Base-by-base conservation (phyloP, 1,139 yeast genomes). In the Waltiozyma sp. region DNA sequence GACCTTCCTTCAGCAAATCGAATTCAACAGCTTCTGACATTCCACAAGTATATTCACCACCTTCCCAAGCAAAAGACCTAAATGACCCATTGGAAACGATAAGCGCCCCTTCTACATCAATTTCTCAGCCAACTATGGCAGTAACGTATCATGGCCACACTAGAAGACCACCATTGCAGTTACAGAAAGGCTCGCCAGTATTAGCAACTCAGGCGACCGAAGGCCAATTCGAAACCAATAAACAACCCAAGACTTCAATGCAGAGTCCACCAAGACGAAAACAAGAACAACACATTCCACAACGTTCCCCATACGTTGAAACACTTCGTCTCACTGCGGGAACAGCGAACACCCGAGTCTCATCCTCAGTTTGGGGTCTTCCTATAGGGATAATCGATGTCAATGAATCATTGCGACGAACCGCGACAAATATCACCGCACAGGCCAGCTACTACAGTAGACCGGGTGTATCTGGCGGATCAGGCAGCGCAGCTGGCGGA, bases 361-460 rank as follows among this genome's bases (percentile, higher is more conserved):
- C 77, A 1, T 70, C 82, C 1, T 68, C 70, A 0, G 69, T 70
- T 43, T 77, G 82, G 79, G 75, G 74, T 39, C 63, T 82, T 39
- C 89, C 89, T 1, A 69, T 77, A 9, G 88, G 86, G 3, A 77
- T 80, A 18, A 54, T 80, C 65, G 46, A 73, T 65, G 56, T 52
- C 50, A 45, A 67, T 59, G 31, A 46, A 1, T 19, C 48, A 2
- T 49, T 51, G 24, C 46, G 46, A 42, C 47, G 47, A 36, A 46
- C 49, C 4, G 40, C 52, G 5, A 26, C 31, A 10, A 26, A 26
- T 26, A 14, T 26, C 31, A 7, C 31, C 13, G 10, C 31, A 26
- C 31, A 26, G 31, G 31, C 31, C 4, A 10, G n/a, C 4, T 10
- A 14, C 13, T 11, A 10, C 13, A 26, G n/a, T 10, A 21, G 23